Percentiles rank a stretch among this genome's conserved stretches.
phyloP scores from a whole-genome alignment of 208 protist species.

The Lotmaria passim region DNA sequence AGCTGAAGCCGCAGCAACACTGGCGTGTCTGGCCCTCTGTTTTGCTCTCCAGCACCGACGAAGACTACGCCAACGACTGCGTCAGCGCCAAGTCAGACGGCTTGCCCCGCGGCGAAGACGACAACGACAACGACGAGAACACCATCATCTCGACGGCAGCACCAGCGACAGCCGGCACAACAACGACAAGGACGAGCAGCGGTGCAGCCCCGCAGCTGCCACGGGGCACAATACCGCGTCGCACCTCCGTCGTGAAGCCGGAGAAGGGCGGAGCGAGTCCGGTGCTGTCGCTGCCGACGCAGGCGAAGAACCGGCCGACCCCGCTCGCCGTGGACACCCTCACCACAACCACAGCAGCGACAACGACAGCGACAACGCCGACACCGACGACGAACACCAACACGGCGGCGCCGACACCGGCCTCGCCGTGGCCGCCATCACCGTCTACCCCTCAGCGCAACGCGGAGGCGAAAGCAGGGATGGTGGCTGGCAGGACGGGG shows the following conservation, averaged over 20 bases:
- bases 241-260: constrained; percentile 1
- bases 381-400: constrained; percentile 2
- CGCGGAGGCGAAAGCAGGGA: neutral
- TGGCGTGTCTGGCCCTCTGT: constrained; percentile 3
- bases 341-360: neutral
- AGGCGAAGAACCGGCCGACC: neutral
- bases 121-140: neutral
- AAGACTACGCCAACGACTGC: constrained; percentile 1
- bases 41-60: constrained; percentile 10
- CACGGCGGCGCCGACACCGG: constrained; percentile 5
- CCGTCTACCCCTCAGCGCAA: neutral
- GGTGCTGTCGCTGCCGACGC: neutral
- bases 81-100: neutral
- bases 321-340: neutral
- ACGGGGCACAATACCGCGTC: neutral
- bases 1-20: neutral
- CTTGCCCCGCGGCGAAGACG: neutral
- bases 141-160: too few relatives aligned
- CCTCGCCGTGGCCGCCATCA: neutral
- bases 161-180: neutral
- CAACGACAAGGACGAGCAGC: neutral
- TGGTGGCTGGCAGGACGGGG: neutral
- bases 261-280: constrained; percentile 13
- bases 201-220: neutral
- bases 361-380: neutral